Evolutionary conservation across 2,329 filamentous ascomycete species (phyloP).

Genomic region (Cryphonectria naterciae): DNA sequence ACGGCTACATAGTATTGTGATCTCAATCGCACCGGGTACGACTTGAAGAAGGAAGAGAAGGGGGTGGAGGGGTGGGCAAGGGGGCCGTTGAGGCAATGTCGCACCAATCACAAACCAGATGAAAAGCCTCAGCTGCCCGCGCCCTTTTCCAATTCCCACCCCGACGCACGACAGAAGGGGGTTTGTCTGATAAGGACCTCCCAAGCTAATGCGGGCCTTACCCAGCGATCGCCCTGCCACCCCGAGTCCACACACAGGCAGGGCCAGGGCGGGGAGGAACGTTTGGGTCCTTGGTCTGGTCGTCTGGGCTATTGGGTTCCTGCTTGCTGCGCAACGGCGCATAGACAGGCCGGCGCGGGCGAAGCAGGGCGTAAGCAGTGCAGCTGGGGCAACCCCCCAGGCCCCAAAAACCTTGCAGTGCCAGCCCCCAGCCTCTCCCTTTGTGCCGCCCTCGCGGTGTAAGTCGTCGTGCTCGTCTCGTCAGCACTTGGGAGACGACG

Average conservation of each 20-base stretch:
- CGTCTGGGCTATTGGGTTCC: neutral
- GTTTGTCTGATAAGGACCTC: neutral
- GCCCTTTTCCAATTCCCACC: neutral
- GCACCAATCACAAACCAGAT: too few species aligned
- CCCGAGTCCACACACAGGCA: neutral
- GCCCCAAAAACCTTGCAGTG: neutral
- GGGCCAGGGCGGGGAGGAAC: neutral
- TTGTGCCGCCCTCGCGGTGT: neutral
- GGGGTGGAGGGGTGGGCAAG: too few species aligned
- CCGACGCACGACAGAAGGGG: neutral
- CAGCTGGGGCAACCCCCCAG: neutral
- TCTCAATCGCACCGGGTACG: too few species aligned
- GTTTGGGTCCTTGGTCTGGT: neutral
- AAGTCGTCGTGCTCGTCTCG: neutral
- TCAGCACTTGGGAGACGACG: slow-evolving; percentile 7
- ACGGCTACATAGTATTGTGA: too few species aligned
- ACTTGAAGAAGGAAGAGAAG: too few species aligned
- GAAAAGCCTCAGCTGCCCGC: neutral
- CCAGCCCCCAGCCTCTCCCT: slow-evolving; percentile 11
- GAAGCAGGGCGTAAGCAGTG: slow-evolving; percentile 10
- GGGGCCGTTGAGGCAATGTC: too few species aligned
- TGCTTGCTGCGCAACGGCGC: slow-evolving; percentile 13
- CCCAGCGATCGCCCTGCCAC: slow-evolving; percentile 3
- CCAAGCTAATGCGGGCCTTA: slow-evolving; percentile 2
- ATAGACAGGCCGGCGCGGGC: slow-evolving; percentile 9